Evolutionary conservation across 306 rosid genomes (phyloP).

Genomic region (Trifolium pratense): DNA sequence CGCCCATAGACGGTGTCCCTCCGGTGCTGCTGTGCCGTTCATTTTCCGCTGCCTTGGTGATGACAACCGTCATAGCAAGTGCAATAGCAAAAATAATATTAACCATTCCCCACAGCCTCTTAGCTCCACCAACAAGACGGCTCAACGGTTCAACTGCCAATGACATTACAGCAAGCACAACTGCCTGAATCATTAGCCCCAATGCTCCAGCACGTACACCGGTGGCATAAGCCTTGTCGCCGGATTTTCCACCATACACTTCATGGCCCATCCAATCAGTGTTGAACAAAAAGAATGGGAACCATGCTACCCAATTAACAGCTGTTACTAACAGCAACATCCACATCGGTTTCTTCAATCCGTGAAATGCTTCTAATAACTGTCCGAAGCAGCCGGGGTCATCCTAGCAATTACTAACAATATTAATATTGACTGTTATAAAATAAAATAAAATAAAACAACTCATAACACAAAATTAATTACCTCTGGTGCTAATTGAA

Average conservation of each 20-base stretch:
- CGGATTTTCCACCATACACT: slow-evolving; percentile 68
- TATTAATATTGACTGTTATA: neutral
- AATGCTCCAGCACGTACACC: slow-evolving; percentile 68
- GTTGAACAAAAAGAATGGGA: slow-evolving; percentile 68
- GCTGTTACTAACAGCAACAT: slow-evolving; percentile 64
- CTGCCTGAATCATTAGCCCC: slow-evolving; percentile 64
- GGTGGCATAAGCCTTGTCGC: slow-evolving; percentile 32
- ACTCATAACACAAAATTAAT: no score
- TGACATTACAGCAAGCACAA: slow-evolving; percentile 59
- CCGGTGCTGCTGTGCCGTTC: neutral
- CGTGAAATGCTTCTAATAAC: slow-evolving; percentile 45
- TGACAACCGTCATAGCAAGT: slow-evolving; percentile 51
- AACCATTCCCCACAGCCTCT: slow-evolving; percentile 69
- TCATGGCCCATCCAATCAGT: slow-evolving; percentile 93
- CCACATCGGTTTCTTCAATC: slow-evolving; percentile 65
- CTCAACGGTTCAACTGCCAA: slow-evolving; percentile 55
- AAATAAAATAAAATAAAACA: no score
- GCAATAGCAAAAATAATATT: slow-evolving; percentile 61
- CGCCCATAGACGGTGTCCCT: neutral
- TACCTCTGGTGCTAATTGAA: neutral
- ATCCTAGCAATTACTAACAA: neutral
- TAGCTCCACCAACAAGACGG: slow-evolving; percentile 65
- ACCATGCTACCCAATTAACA: slow-evolving; percentile 82
- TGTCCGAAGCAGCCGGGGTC: slow-evolving; percentile 18
- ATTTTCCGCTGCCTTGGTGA: slow-evolving; percentile 58